Conservation (phyloP, 2,329 filamentous ascomycete species). For the Daldinia sp. region DNA sequence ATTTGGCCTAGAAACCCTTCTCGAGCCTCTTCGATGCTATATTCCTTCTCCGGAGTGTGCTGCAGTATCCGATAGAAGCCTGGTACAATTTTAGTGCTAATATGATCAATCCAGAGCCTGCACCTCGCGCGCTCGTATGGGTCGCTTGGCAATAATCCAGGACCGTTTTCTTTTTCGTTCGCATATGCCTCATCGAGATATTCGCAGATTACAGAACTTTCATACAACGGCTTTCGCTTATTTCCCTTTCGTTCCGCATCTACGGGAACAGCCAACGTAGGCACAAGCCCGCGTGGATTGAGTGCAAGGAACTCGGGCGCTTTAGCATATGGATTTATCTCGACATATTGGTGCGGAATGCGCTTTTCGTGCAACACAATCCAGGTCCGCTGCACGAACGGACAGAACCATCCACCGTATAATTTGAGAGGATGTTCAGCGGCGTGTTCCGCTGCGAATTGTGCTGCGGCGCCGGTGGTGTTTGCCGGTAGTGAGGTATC, state of each 20-base stretch:
- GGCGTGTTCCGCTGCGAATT: constrained; percentile 60
- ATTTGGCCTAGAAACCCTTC: constrained; percentile 69
- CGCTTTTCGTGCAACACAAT: constrained; percentile 79
- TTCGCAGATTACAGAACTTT: constrained; percentile 79
- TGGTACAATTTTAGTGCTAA: constrained; percentile 74
- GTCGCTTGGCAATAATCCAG: constrained; percentile 68
- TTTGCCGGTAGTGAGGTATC: constrained; percentile 62
- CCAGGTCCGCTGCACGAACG: constrained; percentile 78
- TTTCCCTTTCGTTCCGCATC: constrained; percentile 31
- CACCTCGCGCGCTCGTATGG: constrained; percentile 74
- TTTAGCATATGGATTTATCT: constrained; percentile 84
- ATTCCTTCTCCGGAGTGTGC: constrained; percentile 63
- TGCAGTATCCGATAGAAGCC: constrained; percentile 74
- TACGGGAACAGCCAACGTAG: constrained; percentile 69
- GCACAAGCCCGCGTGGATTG: constrained; percentile 81
- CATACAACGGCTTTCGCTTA: constrained; percentile 71
- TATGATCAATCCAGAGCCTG: constrained; percentile 80
- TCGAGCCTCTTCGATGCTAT: constrained; percentile 65
- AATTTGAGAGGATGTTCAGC: constrained; percentile 69
- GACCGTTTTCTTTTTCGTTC: constrained; percentile 56
- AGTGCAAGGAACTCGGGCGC: constrained; percentile 74
- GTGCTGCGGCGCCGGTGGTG: constrained; percentile 63
- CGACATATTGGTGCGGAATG: constrained; percentile 79
- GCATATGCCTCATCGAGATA: constrained; percentile 80
- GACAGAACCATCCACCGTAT: constrained; percentile 82